Conservation (phyloP, 345 rosid species). For the Pseudoturritis turrita region DNA sequence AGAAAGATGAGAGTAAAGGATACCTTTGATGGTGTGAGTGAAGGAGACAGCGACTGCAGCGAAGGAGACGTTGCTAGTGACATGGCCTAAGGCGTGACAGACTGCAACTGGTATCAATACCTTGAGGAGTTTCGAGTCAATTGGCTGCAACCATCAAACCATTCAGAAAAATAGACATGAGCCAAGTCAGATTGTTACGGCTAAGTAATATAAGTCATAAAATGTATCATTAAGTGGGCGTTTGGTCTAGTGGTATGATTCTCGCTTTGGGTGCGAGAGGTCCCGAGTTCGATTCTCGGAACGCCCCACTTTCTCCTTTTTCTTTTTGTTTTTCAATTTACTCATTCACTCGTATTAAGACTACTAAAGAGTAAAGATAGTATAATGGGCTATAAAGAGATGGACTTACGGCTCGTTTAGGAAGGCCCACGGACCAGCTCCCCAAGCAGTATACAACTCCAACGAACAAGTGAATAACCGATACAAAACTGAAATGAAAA, state of each 20-base stretch:
- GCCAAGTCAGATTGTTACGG: rapidly evolving
- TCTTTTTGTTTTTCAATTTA: not conserved
- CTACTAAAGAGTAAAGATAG: not conserved
- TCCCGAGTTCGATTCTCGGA: constrained; percentile 78
- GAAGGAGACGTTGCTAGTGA: constrained; percentile 87
- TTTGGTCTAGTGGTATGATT: constrained; percentile 90
- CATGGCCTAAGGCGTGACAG: constrained; percentile 94
- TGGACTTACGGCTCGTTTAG: constrained; percentile 88
- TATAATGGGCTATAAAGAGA: not conserved
- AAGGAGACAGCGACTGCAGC: constrained; percentile 99
- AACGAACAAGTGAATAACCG: constrained; percentile 85
- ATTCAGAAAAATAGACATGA: not conserved
- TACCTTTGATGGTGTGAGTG: constrained; percentile 94
- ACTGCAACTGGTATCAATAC: constrained; percentile 87
- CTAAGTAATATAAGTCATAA: not conserved
- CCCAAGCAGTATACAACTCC: constrained; percentile 87
- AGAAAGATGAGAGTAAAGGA: not conserved
- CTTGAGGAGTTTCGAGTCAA: constrained; percentile 68
- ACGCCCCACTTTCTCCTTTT: constrained; percentile 34
- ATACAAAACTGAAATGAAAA: constrained; percentile 63
- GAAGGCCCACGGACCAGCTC: constrained; percentile 94
- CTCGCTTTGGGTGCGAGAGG: constrained; percentile 93
- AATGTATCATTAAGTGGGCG: constrained; percentile 26
- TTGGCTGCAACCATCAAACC: constrained; percentile 56
- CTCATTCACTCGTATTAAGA: no score